These are phyloP conservation scores for Komagataella phaffii DNA, from an alignment of 805 yeast genomes.

Conservation along the genomic window DNA sequence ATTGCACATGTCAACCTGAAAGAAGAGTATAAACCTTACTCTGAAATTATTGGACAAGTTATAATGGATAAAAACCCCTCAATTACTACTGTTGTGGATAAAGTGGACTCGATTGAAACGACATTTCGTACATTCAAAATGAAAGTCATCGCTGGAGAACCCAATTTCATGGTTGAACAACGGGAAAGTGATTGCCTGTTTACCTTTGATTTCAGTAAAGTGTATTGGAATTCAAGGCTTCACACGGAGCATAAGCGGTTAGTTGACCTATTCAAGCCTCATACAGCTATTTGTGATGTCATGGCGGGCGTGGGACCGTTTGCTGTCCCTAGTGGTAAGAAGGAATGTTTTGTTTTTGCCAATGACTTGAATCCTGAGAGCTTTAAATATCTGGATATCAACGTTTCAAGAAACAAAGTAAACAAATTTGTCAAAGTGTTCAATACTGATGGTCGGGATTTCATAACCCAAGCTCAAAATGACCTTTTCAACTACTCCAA, in stretches of 20 bases:
- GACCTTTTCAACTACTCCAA: not conserved
- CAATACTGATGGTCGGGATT: constrained; percentile 74
- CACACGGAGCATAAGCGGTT: constrained; percentile 89
- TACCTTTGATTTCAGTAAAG: constrained; percentile 81
- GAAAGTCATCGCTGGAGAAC: constrained; percentile 86
- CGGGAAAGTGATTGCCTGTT: constrained; percentile 79
- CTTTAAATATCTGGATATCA: constrained; percentile 52
- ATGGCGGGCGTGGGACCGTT: constrained; percentile 99
- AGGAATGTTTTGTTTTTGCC: constrained; percentile 67
- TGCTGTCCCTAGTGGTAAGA: constrained; percentile 90
- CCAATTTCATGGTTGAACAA: constrained; percentile 69
- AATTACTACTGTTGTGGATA: constrained; percentile 83
- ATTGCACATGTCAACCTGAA: constrained; percentile 84
- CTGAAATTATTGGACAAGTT: constrained; percentile 73
- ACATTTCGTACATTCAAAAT: constrained; percentile 84
- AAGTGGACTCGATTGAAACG: constrained; percentile 75
- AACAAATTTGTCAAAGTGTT: constrained; percentile 40
- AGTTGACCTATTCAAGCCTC: constrained; percentile 38
- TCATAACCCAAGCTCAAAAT: constrained; percentile 48
- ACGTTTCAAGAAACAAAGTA: constrained; percentile 54
- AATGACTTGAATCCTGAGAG: constrained; percentile 91
- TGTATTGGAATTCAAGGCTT: constrained; percentile 93
- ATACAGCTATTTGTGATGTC: constrained; percentile 80
- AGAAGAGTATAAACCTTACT: constrained; percentile 76
- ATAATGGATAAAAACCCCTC: constrained; percentile 77